A percentile compares a stretch with the other conserved stretches of the same genome.
Evolutionary conservation across 495 filamentous ascomycete species (phyloP).

Genomic region (Tuber indicum): DNA sequence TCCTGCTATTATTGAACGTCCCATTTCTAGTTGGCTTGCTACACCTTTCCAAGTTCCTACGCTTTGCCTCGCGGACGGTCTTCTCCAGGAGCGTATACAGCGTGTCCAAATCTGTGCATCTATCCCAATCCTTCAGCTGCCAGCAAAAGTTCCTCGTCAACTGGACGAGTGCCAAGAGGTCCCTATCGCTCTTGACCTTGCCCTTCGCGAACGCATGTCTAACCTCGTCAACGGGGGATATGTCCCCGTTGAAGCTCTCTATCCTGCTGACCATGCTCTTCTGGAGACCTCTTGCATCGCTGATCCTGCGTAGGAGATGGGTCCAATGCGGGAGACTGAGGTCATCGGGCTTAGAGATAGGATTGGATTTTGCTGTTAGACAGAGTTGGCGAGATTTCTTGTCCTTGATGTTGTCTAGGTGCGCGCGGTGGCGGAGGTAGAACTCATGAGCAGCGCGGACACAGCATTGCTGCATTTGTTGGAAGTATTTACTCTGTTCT

Average conservation of each 20-base stretch:
- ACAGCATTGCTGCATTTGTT: conserved; percentile 33
- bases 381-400: conserved; percentile 27
- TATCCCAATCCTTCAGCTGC: conserved; percentile 42
- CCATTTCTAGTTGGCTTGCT: conserved; percentile 15
- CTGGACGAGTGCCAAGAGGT: conserved; percentile 39
- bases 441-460: conserved; percentile 33
- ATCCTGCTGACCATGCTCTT: conserved; percentile 35
- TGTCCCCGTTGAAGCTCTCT: conserved; percentile 40
- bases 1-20: not conserved
- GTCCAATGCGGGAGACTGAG: conserved; percentile 42
- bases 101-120: conserved; percentile 32
- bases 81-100: conserved; percentile 35
- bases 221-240: conserved; percentile 40
- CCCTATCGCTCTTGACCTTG: conserved; percentile 39
- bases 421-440: conserved; percentile 28
- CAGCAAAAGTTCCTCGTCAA: conserved; percentile 40
- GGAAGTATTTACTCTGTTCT: conserved; percentile 35
- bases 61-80: conserved; percentile 22
- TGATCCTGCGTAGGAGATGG: conserved; percentile 38
- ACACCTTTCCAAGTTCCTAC: conserved; percentile 21
- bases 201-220: conserved; percentile 38
- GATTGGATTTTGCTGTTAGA: conserved; percentile 26
- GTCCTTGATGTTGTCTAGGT: conserved; percentile 35
- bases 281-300: conserved; percentile 32
- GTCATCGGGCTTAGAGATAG: conserved; percentile 26